Base-by-base conservation (phyloP, 805 yeast species). In the Peterozyma toletana region DNA sequence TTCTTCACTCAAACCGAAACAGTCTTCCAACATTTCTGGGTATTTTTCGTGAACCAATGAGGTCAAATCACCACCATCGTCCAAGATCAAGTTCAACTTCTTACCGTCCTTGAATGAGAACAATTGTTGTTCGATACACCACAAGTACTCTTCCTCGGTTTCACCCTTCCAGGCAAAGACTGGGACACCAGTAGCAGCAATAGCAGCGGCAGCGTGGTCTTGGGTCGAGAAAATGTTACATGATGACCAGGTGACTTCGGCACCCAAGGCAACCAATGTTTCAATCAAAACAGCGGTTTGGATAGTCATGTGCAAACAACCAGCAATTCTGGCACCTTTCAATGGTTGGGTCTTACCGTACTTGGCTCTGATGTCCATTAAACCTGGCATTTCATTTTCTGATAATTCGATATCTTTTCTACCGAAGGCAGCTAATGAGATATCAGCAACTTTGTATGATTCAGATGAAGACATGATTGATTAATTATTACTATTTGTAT, bases 121-220 rank as follows among this genome's bases (percentile, higher is more conserved):
- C 70, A 91, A 83, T 79, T 93, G 98, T 78, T 91, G 98, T 78
- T 93, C 97, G 60, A 91, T 87, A 81, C 99, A 91, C 99, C 99
- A 91, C 65, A 80, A 66, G 82, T 91, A 93, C 78, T 91, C 99
- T 78, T 91, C 98, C 73, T 91, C 99, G 70, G 98, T 88, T 82
- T 91, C 98, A 69, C 99, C 98, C 81, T 91, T 91, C 99, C 99
- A 91, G 62, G 99, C 99, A 59, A 88, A 91, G 55, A 91, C 99
- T 65, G 99, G 98, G 49, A 91, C 95, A 75, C 99, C 99, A 56
- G 96, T 71, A 57, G 34, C 99, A 59, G 99, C 99, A 69, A 91
- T 93, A 60, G 98, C 98, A 63, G 99, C 97, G 61, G 99, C 98
- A 58, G 98, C 98, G 70, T 91, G 98, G 75, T 91, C 99, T 78